Evolutionary conservation across 192 early-diverging fungal genomes (phyloP).

Genomic region (Linnemannia zychae): DNA sequence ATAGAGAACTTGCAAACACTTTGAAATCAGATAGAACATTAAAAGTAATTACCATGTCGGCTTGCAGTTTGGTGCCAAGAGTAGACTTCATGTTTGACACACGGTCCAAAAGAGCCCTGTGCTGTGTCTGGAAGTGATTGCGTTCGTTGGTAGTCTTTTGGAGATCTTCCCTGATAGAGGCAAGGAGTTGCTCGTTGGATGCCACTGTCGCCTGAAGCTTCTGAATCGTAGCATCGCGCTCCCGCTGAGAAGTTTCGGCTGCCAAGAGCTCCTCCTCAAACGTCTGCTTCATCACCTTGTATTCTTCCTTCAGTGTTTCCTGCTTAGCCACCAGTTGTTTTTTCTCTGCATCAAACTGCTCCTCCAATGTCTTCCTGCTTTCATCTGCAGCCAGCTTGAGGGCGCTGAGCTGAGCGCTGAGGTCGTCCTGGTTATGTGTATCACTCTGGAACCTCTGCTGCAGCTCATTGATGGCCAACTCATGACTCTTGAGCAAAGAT

Average conservation of each 20-base stretch:
- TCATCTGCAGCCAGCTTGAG: constrained; percentile 1
- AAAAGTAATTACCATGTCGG: constrained; percentile 70
- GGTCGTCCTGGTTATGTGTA: background rate
- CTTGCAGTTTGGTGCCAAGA: constrained; percentile 84
- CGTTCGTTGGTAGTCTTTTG: constrained; percentile 60
- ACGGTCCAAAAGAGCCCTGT: constrained; percentile 80
- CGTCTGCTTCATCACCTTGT: constrained; percentile 57
- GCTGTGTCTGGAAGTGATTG: constrained; percentile 65
- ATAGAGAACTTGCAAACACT: background rate
- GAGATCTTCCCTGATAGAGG: constrained; percentile 43
- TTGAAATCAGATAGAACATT: background rate
- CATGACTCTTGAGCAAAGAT: constrained; percentile 17
- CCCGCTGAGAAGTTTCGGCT: constrained; percentile 4
- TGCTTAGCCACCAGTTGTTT: constrained; percentile 1
- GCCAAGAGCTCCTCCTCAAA: constrained; percentile 18
- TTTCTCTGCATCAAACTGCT: constrained; percentile 52
- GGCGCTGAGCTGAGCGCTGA: background rate
- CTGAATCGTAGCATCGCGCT: constrained; percentile 25
- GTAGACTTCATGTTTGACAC: constrained; percentile 86
- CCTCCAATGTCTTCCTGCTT: constrained; percentile 27
- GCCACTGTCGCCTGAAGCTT: constrained; percentile 24
- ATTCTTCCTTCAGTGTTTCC: constrained; percentile 21
- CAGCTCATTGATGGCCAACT: constrained; percentile 16
- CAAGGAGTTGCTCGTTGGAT: constrained; percentile 12
- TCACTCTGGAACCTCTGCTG: constrained; percentile 38